These are phyloP conservation scores for Leucocoprinus birnbaumii DNA, from an alignment of 768 basidiomycete species.

Conservation along the genomic window DNA sequence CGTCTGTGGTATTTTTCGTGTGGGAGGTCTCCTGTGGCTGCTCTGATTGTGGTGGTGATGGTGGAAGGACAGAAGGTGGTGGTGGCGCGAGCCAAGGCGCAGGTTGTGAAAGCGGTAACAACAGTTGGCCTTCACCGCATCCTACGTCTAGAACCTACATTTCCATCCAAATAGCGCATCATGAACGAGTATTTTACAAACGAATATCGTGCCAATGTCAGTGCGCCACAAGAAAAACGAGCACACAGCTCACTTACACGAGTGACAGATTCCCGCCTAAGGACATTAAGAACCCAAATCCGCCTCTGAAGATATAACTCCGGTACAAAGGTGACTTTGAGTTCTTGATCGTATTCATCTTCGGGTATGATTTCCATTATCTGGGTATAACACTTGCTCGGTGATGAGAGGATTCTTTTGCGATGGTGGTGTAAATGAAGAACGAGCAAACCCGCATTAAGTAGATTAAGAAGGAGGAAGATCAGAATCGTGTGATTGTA, in stretches of 20 bases:
- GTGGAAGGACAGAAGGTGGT: conserved; percentile 30
- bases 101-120: conserved; percentile 68
- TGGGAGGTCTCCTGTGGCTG: conserved; percentile 17
- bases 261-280: conserved; percentile 54
- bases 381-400: background rate
- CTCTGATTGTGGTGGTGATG: conserved; percentile 17
- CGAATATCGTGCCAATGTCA: too few relatives aligned
- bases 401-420: conserved; percentile 14
- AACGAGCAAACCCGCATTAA: too few relatives aligned
- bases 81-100: conserved; percentile 63
- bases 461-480: too few relatives aligned
- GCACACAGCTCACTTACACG: conserved; percentile 38
- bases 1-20: conserved; percentile 27
- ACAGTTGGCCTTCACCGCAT: conserved; percentile 79
- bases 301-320: conserved; percentile 65
- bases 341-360: conserved; percentile 26
- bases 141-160: conserved; percentile 76
- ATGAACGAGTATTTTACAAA: too few relatives aligned
- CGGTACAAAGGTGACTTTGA: conserved; percentile 64
- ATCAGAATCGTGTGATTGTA: too few relatives aligned
- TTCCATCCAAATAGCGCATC: background rate
- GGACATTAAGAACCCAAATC: conserved; percentile 65
- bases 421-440: background rate
- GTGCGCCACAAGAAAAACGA: too few relatives aligned
- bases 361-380: conserved; percentile 9